Evolutionary conservation across 176 grass and related monocot genomes (phyloP).

Genomic region (Aechmea fasciata): DNA sequence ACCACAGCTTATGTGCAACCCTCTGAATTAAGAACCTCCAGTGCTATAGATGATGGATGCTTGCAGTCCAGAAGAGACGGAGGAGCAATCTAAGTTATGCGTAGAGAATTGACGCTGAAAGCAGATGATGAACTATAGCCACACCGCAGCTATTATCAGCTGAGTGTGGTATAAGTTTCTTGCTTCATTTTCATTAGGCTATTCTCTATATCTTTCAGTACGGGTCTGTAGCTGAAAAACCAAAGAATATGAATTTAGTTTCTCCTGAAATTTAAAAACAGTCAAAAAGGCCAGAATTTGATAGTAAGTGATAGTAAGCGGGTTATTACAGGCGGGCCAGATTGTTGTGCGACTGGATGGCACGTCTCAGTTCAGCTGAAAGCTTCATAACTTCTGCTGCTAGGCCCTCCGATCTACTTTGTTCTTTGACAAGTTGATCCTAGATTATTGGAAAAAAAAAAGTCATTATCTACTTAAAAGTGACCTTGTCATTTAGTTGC

Average conservation of each 20-base stretch:
- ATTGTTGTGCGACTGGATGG: conserved; percentile 58
- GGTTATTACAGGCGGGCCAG: conserved; percentile 60
- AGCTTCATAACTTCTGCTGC: conserved; percentile 78
- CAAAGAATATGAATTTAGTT: conserved; percentile 23
- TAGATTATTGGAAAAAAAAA: conserved; percentile 12
- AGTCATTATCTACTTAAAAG: neutral
- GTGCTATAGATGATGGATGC: no score
- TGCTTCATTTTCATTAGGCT: conserved; percentile 98
- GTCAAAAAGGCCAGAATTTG: conserved; percentile 10
- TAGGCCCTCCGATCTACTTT: conserved; percentile 50
- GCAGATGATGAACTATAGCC: neutral
- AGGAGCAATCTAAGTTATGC: no score
- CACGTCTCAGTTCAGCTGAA: conserved; percentile 66
- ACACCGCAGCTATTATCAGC: conserved; percentile 18
- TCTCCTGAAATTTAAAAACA: neutral
- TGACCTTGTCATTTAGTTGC: no score
- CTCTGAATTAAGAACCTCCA: no score
- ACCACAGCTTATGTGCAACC: no score
- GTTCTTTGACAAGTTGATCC: conserved; percentile 76
- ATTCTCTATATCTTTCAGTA: conserved; percentile 64
- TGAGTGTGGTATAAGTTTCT: conserved; percentile 72
- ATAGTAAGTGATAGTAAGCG: neutral
- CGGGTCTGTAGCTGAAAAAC: conserved; percentile 71
- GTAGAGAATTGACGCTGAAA: no score
- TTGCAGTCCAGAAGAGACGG: no score